Percentiles rank a stretch among this genome's conserved stretches.
These are phyloP conservation scores for Colletotrichum lentis DNA, from an alignment of 2,329 filamentous ascomycete genomes.

Conservation along the genomic window DNA sequence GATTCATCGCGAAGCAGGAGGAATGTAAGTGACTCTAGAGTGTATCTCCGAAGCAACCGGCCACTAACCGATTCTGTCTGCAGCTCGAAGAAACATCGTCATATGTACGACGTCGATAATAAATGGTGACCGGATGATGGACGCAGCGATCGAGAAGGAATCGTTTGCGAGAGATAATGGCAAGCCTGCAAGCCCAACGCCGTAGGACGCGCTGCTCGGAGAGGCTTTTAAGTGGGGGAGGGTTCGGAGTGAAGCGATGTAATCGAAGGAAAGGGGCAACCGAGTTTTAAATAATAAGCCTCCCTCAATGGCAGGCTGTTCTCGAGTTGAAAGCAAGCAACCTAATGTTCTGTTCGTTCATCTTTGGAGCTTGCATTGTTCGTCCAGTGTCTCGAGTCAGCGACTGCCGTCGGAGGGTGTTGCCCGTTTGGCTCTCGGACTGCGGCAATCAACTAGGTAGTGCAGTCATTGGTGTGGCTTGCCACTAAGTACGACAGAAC, in stretches of 20 bases:
- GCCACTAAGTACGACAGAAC: no score
- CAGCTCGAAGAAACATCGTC: slow-evolving; percentile 80
- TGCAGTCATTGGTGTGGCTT: slow-evolving; percentile 2
- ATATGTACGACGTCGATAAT: slow-evolving; percentile 94
- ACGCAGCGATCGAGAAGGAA: slow-evolving; percentile 78
- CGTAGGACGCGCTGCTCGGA: slow-evolving; percentile 5
- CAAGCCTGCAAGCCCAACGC: slow-evolving; percentile 38
- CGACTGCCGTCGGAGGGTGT: background rate
- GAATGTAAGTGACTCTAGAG: slow-evolving; percentile 59
- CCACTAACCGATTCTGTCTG: background rate
- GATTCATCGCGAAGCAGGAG: slow-evolving; percentile 88
- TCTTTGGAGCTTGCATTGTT: background rate
- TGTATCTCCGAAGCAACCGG: background rate
- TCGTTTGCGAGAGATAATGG: slow-evolving; percentile 61
- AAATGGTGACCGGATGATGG: slow-evolving; percentile 89
- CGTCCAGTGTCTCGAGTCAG: slow-evolving; percentile 1
- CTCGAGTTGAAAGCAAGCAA: background rate
- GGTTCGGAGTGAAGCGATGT: background rate
- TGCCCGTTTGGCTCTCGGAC: slow-evolving; percentile 11
- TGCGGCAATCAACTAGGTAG: background rate
- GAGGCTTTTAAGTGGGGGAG: background rate
- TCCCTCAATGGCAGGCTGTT: background rate
- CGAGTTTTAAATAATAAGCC: slow-evolving; percentile 15
- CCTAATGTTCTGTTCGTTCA: background rate
- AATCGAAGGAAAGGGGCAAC: background rate